A percentile compares a stretch with the other conserved stretches of the same genome.
phyloP scores from a whole-genome alignment of 176 grass and related monocot species.

The Oryza glumipatula region DNA sequence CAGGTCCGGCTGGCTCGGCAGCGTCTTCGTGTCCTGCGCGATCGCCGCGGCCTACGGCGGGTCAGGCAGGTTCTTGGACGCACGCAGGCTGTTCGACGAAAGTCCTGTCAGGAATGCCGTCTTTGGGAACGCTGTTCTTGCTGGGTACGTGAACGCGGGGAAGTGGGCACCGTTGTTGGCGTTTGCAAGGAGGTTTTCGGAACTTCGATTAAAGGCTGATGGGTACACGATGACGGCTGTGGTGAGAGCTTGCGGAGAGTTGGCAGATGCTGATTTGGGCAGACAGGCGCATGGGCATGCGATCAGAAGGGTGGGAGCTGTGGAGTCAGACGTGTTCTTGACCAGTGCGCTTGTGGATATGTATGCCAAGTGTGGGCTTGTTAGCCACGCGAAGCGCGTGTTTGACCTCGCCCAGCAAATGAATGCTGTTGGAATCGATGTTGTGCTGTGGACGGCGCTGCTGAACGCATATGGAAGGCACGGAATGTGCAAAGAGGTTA shows the following conservation, averaged over 20 bases:
- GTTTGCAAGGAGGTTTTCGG: slow-evolving; percentile 45
- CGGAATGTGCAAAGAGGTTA: slow-evolving; percentile 56
- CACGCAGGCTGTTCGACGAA: slow-evolving; percentile 67
- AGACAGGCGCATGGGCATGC: slow-evolving; percentile 49
- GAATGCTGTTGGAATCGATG: slow-evolving; percentile 32
- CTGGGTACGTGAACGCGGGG: slow-evolving; percentile 39
- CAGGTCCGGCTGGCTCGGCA: slow-evolving; percentile 57
- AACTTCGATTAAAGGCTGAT: slow-evolving; percentile 28
- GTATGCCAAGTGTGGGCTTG: slow-evolving; percentile 66
- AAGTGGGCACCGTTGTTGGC: slow-evolving; percentile 34
- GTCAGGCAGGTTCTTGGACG: slow-evolving; percentile 33
- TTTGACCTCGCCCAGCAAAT: slow-evolving; percentile 32
- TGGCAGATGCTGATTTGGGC: slow-evolving; percentile 30
- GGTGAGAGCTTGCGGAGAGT: slow-evolving; percentile 50
- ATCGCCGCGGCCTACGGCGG: slow-evolving; percentile 55
- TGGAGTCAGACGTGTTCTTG: slow-evolving; percentile 49
- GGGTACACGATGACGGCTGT: slow-evolving; percentile 57
- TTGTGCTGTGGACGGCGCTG: slow-evolving; percentile 69
- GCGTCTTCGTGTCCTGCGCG: slow-evolving; percentile 68
- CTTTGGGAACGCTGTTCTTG: slow-evolving; percentile 61
- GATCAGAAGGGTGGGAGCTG: slow-evolving; percentile 26
- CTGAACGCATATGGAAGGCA: slow-evolving; percentile 65
- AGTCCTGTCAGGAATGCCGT: slow-evolving; percentile 50
- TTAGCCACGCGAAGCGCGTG: slow-evolving; percentile 40
- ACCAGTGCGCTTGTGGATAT: slow-evolving; percentile 54